Base-by-base conservation (phyloP, 164 flowering plant species). In the Umbellularia californica region DNA sequence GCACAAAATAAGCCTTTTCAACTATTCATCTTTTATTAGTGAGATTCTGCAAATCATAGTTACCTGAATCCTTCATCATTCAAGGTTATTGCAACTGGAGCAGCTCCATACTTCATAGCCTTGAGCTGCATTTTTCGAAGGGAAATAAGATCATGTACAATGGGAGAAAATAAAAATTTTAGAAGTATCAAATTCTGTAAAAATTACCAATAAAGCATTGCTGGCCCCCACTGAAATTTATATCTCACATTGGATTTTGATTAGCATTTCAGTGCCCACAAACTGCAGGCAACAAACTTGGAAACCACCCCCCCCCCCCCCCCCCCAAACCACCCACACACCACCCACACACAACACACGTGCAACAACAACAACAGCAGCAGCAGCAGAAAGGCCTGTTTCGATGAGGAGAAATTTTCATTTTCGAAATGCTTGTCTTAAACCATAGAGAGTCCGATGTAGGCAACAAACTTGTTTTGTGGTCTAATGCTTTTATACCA, bases 21-120 rank as follows among this genome's bases (percentile, higher is more conserved):
- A 51, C 11, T 50, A 23, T 50, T 30, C 28, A 33, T 28, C 15
- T 58, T 60, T 69, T 55, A 2, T 17, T 50, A 25, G 72, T 35
- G 47, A 77, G 50, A 50, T 47, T 10, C 50, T 50, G 28, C 23
- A 28, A 28, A 22, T 22, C 11, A 51, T 58, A 27, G 23, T 74
- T 82, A 88, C 92, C 92, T 80, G 80, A 81, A 79, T 69, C 67
- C 74, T 58, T 74, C 69, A 35, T 79, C 81, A 51, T 58, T 58
- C 65, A 74, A 72, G 64, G 77, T 80, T 22, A 87, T 14, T 65
- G 83, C 81, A 28, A 93, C 75, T 35, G 95, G 97, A 75, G 85
- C 88, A 71, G 94, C 84, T 78, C 97, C 97, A 79, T 90, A 93
- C 77, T 77, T 90, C 64, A 91, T 74, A 62, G 97, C 95, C 81